Evolutionary conservation across 371 early-diverging fungal species (phyloP).

Genomic region (Rhizopus sp.): DNA sequence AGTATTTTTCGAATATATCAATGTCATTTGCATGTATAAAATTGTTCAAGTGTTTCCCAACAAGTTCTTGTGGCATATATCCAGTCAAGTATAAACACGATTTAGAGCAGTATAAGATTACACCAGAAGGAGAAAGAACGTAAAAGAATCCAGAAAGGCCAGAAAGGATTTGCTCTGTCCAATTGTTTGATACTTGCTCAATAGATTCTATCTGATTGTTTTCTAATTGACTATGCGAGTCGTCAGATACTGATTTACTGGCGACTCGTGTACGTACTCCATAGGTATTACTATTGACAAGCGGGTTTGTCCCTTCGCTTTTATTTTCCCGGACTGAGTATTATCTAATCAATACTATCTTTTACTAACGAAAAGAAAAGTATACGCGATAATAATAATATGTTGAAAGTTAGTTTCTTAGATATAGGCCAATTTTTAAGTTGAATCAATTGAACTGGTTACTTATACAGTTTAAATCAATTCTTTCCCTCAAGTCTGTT

Average conservation of each 20-base stretch:
- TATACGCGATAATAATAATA: too few relatives aligned
- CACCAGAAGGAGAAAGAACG: constrained; percentile 49
- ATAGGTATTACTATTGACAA: too few relatives aligned
- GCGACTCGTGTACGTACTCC: background rate
- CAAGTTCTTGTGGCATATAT: constrained; percentile 50
- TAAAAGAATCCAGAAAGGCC: constrained; percentile 59
- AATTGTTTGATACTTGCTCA: constrained; percentile 18
- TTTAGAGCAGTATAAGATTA: constrained; percentile 54
- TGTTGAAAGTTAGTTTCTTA: too few relatives aligned
- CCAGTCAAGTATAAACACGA: constrained; percentile 51
- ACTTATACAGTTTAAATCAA: too few relatives aligned
- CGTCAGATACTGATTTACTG: background rate
- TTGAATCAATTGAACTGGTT: too few relatives aligned
- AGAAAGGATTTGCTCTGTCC: constrained; percentile 47
- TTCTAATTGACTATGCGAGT: background rate
- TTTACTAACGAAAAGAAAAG: too few relatives aligned
- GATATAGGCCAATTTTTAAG: too few relatives aligned
- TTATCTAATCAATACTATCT: too few relatives aligned
- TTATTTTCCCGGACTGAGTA: too few relatives aligned
- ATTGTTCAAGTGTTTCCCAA: constrained; percentile 46
- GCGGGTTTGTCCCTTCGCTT: too few relatives aligned
- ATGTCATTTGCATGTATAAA: constrained; percentile 59
- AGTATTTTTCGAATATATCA: constrained; percentile 40
- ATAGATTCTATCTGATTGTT: background rate
- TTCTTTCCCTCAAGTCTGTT: too few relatives aligned